phyloP scores from a whole-genome alignment of 139 green algal genomes.

The Raphidocelis subcapitata region DNA sequence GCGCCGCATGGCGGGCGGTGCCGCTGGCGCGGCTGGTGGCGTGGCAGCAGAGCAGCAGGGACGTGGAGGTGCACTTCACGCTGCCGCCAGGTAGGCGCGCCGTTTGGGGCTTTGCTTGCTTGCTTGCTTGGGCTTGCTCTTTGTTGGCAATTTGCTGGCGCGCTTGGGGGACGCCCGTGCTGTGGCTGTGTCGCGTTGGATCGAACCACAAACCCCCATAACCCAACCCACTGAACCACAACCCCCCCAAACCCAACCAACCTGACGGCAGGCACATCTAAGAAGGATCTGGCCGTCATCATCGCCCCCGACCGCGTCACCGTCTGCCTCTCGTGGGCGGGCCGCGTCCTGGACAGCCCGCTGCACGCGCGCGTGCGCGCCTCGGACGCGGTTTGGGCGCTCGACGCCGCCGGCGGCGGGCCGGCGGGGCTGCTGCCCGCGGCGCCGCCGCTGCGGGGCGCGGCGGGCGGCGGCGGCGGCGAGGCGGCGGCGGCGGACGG shows the following conservation, averaged over 20 bases:
- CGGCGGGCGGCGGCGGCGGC: background rate
- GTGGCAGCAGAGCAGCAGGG: conserved; percentile 32
- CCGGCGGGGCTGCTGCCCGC: background rate
- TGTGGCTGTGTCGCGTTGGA: background rate
- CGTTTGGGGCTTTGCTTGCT: background rate
- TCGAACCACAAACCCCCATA: background rate
- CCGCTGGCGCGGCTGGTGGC: conserved; percentile 18
- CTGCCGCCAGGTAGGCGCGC: conserved; percentile 26
- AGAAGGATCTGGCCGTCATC: conserved; percentile 28
- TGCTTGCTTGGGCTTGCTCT: background rate
- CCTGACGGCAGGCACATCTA: conserved; percentile 25
- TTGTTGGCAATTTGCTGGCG: background rate
- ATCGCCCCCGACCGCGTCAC: conserved; percentile 30
- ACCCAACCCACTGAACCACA: background rate
- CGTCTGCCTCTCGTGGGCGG: conserved; percentile 59
- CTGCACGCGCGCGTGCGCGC: conserved; percentile 41
- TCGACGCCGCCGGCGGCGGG: conserved; percentile 35
- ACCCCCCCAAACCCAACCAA: background rate
- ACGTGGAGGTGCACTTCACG: conserved; percentile 25
- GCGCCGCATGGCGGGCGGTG: conserved; percentile 13
- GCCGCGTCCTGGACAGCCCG: conserved; percentile 56
- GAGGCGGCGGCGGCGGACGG: background rate
- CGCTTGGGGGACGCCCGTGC: too few species aligned
- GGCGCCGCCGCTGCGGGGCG: background rate
- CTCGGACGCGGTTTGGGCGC: conserved; percentile 51